Base-by-base conservation (phyloP, 1,139 yeast genomes). In the Geotrichum reessii region DNA sequence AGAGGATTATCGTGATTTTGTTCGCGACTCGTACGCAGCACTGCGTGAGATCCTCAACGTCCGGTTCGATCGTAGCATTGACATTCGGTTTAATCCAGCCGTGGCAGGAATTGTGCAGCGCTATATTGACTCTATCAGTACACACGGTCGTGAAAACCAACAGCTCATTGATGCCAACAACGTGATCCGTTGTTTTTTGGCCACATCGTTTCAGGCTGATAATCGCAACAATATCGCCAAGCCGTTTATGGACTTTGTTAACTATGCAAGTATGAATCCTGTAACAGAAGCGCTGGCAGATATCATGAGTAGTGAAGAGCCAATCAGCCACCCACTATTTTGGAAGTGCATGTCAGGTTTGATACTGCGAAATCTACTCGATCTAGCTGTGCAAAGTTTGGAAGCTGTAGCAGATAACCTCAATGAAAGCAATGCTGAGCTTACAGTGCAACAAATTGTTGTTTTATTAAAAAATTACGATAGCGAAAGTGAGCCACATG, bases 311-410 rank as follows among this genome's bases (percentile, higher is more conserved):
- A 71, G 73, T 5, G 77, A 77, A 6, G 73, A 73, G 49, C 85
- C 87, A 2, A 83, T 78, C 64, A 70, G 73, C 51, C 87, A 82
- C 63, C 78, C 82, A 0, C 74, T 73, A 48, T 88, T 86, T 66
- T 89, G 95, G 95, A 79, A 76, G 33, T 80, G 83, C 59, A 62
- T 88, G 44, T 78, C 81, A 58, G 85, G 81, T 64, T 70, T 85
- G 51, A 68, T 86, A 0, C 67, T 82, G 2, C 78, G 96, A 67
- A 96, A 96, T 0, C 72, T 84, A 53, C 79, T 84, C 0, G 84
- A 82, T 61, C 85, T 88, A 0, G 71, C 65, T 11, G 62, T 57
- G 6, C 55, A 62, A 4, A 57, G 63, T n/a, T 58, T 67, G 6
- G 53, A 58, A 6, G 58, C 57, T 7, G 63, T 63, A 4, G 42